phyloP scores from a whole-genome alignment of 352 stramenopile genomes.

The Phytopythium aichiense region DNA sequence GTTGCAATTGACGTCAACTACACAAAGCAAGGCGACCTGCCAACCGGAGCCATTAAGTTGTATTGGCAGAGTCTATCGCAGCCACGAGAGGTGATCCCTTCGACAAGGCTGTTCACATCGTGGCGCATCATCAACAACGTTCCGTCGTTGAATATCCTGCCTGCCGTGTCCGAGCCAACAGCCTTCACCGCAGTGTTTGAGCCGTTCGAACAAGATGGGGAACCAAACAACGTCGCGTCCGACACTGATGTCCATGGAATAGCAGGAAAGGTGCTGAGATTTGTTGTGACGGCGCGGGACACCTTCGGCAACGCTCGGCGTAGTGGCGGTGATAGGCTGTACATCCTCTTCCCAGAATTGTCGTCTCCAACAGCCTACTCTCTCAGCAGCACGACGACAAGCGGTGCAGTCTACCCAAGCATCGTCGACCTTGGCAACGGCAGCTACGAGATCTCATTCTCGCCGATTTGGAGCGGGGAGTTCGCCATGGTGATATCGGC shows the following conservation, averaged over 20 bases:
- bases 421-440: constrained; percentile 35
- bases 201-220: not conserved
- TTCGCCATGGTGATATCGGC: constrained; percentile 43
- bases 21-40: constrained; percentile 30
- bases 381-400: constrained; percentile 4
- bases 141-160: constrained; percentile 35
- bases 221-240: not conserved
- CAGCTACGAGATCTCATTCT: constrained; percentile 34
- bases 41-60: constrained; percentile 33
- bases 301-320: constrained; percentile 31
- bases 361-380: not conserved
- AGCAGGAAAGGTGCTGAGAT: constrained; percentile 19
- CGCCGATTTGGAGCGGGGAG: constrained; percentile 25
- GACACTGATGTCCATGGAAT: constrained; percentile 9
- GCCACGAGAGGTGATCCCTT: constrained; percentile 30
- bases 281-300: constrained; percentile 36
- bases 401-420: constrained; percentile 10
- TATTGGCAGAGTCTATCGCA: constrained; percentile 60
- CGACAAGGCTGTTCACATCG: constrained; percentile 38
- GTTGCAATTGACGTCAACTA: constrained; percentile 46
- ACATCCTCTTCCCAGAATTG: constrained; percentile 32
- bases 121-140: constrained; percentile 61
- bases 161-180: constrained; percentile 18
- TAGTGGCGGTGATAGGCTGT: constrained; percentile 32
- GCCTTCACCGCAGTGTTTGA: constrained; percentile 40